Evolutionary conservation across 2,329 filamentous ascomycete genomes (phyloP).

Genomic region (Epichloe amarillans): DNA sequence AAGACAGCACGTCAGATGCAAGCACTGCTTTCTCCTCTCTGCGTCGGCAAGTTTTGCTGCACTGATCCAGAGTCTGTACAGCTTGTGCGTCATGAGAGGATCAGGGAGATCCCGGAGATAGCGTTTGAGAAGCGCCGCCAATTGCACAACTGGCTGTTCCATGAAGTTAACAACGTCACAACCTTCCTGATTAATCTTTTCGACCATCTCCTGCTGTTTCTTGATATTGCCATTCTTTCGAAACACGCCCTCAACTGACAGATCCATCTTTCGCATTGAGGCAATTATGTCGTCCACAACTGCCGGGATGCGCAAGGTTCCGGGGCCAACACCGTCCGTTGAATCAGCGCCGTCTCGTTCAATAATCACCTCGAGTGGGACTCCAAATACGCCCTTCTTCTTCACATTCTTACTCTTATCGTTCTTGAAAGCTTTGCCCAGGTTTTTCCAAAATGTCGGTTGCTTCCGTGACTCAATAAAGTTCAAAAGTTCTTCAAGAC

Average conservation of each 20-base stretch:
- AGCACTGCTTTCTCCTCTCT: conserved; percentile 67
- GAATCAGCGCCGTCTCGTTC: conserved; percentile 93
- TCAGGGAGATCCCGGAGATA: conserved; percentile 87
- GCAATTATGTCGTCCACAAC: conserved; percentile 89
- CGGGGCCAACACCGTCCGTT: conserved; percentile 91
- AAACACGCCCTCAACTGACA: conserved; percentile 97
- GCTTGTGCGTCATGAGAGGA: conserved; percentile 85
- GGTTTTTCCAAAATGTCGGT: conserved; percentile 94
- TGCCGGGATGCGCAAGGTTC: conserved; percentile 79
- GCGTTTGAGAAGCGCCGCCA: conserved; percentile 87
- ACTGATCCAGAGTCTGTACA: conserved; percentile 80
- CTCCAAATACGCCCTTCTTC: conserved; percentile 90
- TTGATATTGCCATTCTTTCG: conserved; percentile 98
- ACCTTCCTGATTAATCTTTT: conserved; percentile 74
- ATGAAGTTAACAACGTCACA: conserved; percentile 76
- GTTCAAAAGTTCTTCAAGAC: conserved; percentile 81
- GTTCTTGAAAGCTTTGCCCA: conserved; percentile 90
- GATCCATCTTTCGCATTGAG: conserved; percentile 96
- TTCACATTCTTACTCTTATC: conserved; percentile 65
- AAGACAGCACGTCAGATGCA: conserved; percentile 85
- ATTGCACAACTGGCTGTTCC: conserved; percentile 81
- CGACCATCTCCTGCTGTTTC: conserved; percentile 73
- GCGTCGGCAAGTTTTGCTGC: conserved; percentile 78
- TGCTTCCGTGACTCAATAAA: conserved; percentile 85
- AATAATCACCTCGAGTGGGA: conserved; percentile 75